These are phyloP conservation scores for Fusarium camptoceras DNA, from an alignment of 2,329 filamentous ascomycete genomes.

Conservation along the genomic window DNA sequence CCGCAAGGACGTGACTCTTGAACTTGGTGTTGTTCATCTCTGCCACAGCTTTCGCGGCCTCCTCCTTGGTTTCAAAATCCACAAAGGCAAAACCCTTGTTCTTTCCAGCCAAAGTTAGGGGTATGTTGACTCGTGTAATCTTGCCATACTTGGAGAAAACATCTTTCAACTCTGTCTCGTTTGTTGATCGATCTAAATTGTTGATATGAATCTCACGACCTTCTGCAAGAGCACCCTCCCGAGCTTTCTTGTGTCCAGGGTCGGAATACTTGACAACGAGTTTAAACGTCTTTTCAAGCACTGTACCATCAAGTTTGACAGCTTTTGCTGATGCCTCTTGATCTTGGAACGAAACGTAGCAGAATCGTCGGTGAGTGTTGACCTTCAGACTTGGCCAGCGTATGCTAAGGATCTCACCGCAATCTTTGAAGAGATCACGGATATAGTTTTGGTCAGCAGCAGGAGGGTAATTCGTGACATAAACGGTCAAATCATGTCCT, in stretches of 20 bases:
- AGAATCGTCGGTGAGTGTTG: slow-evolving; percentile 90
- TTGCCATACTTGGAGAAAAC: slow-evolving; percentile 81
- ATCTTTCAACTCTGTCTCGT: slow-evolving; percentile 75
- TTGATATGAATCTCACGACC: slow-evolving; percentile 86
- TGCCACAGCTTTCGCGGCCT: slow-evolving; percentile 73
- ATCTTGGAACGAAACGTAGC: slow-evolving; percentile 90
- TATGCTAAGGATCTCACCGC: slow-evolving; percentile 85
- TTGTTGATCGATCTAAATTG: slow-evolving; percentile 71
- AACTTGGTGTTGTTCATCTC: slow-evolving; percentile 79
- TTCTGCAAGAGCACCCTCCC: slow-evolving; percentile 85
- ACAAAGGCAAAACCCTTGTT: slow-evolving; percentile 85
- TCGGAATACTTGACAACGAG: slow-evolving; percentile 87
- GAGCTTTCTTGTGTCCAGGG: slow-evolving; percentile 79
- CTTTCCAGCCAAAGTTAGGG: slow-evolving; percentile 74
- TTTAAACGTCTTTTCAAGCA: slow-evolving; percentile 75
- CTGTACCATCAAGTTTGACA: slow-evolving; percentile 76
- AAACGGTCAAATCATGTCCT: slow-evolving; percentile 84
- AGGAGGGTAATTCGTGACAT: slow-evolving; percentile 89
- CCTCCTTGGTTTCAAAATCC: slow-evolving; percentile 76
- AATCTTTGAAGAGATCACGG: slow-evolving; percentile 75
- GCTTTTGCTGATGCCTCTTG: slow-evolving; percentile 76
- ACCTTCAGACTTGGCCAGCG: slow-evolving; percentile 92
- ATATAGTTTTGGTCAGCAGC: slow-evolving; percentile 78
- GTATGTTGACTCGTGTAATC: slow-evolving; percentile 78
- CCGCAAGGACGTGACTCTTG: slow-evolving; percentile 73